Conservation (phyloP, 257 asterid genomes). For the Nicotiana knightiana region DNA sequence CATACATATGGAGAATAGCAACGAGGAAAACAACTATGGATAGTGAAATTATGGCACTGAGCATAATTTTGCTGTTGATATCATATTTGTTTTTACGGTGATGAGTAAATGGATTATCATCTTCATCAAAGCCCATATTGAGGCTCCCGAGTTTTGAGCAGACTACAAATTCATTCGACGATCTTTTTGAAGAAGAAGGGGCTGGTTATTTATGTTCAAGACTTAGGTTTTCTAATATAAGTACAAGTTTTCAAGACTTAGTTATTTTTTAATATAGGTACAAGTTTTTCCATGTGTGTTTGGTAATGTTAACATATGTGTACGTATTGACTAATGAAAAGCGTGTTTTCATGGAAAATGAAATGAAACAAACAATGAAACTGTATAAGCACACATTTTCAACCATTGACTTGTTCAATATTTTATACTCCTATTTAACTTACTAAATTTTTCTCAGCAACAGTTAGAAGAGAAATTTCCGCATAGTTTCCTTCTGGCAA, state of each 20-base stretch:
- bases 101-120: not conserved
- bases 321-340: not conserved
- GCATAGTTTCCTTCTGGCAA: not conserved
- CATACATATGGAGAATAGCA: constrained; percentile 55
- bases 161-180: too few species aligned
- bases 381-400: not conserved
- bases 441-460: not conserved
- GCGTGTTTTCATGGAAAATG: not conserved
- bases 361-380: not conserved
- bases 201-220: too few species aligned
- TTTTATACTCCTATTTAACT: not conserved
- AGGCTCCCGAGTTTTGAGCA: too few species aligned
- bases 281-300: not conserved
- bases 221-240: not conserved
- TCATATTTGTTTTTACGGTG: not conserved
- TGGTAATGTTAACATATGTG: not conserved
- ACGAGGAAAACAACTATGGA: constrained; percentile 44
- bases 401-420: constrained; percentile 31
- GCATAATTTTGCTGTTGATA: constrained; percentile 49
- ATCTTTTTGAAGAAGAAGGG: not conserved
- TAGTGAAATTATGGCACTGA: constrained; percentile 53
- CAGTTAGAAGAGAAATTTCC: not conserved
- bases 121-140: too few species aligned
- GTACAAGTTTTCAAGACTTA: not conserved
- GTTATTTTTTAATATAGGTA: not conserved